Base-by-base conservation (phyloP, 2,329 filamentous ascomycete species). In the Trichoderma cornu-damae region DNA sequence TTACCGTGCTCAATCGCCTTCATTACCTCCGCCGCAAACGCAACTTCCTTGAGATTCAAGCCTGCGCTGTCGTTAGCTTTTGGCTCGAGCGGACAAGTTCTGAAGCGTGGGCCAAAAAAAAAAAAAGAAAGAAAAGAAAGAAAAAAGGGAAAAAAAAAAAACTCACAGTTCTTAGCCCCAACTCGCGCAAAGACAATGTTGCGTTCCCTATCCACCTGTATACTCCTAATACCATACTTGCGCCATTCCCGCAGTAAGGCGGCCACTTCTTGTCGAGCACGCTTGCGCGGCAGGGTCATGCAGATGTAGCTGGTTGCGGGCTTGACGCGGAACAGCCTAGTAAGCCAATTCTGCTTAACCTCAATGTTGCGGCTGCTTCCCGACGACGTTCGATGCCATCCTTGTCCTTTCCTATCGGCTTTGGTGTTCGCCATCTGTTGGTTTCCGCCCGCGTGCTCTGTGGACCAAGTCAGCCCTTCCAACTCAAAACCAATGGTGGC, bases 301-400 rank as follows among this genome's bases (percentile, higher is more conserved):
- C 90, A 94, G 14, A 96, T 72, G 26, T 89, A 80, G 61, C 84
- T 83, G 14, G 78, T 86, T 0, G 87, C 89, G 1, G 93, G 93
- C 69, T 94, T 96, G 68, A 96, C 87, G 56, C 90, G 85, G 75
- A 97, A 90, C 44, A 97, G 83, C 14, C 90, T 88, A 28, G 90
- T 87, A 53, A 97, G 82, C 92, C 93, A 96, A 64, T 88, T 96
- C 67, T 90, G 86, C 68, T 85, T 86, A 28, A 84, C 80, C 61
- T 84, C 85, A 66, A 82, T 88, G 71, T 79, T 79, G 57, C 79
- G 79, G 61, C 73, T 74, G 28, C 66, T 64, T 16, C 71, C 70
- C 59, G 69, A 70, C 28, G 71, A 38, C 30, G 70, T 72, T 26
- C 71, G 71, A 18, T 69, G 66, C 60, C 72, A 68, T 38, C 63